These are phyloP conservation scores for Xylariaceae sp. DNA, from an alignment of 2,329 filamentous ascomycete genomes.

Conservation along the genomic window DNA sequence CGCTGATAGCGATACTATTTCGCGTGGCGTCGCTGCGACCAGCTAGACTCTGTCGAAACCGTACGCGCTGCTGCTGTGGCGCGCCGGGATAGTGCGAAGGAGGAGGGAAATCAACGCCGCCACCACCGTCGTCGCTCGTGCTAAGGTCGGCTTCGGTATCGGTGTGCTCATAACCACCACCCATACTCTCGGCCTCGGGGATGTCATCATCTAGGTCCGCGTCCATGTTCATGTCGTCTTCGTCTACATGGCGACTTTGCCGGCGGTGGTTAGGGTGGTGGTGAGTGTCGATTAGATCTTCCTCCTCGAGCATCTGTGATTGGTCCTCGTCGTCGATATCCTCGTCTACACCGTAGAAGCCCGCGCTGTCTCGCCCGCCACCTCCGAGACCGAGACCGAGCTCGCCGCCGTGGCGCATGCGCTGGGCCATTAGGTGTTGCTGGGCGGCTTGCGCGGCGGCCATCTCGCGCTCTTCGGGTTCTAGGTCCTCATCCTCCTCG, in stretches of 20 bases:
- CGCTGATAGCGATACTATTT: conserved; percentile 55
- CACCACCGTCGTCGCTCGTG: conserved; percentile 41
- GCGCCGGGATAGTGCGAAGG: conserved; percentile 3
- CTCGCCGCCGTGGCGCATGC: conserved; percentile 56
- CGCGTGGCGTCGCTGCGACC: conserved; percentile 40
- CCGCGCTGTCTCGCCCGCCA: conserved; percentile 45
- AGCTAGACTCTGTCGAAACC: conserved; percentile 36
- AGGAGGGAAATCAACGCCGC: conserved; percentile 27
- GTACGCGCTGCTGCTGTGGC: conserved; percentile 11
- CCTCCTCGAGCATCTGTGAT: conserved; percentile 60
- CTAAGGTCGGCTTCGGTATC: conserved; percentile 65
- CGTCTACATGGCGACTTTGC: conserved; percentile 32
- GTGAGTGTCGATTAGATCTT: conserved; percentile 51
- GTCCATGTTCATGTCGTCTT: conserved; percentile 53
- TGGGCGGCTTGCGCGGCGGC: conserved; percentile 37
- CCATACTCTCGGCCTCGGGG: conserved; percentile 56
- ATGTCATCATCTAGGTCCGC: conserved; percentile 70
- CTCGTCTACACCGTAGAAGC: conserved; percentile 51
- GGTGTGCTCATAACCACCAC: conserved; percentile 70
- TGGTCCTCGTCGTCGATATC: conserved; percentile 52
- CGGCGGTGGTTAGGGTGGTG: too few species aligned
- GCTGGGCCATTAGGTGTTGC: conserved; percentile 46
- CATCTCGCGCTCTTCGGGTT: conserved; percentile 26
- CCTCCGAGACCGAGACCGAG: conserved; percentile 58
- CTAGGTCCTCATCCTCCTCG: conserved; percentile 36